phyloP scores from a whole-genome alignment of 2,329 filamentous ascomycete genomes.

The Cyphellophora attinorum region DNA sequence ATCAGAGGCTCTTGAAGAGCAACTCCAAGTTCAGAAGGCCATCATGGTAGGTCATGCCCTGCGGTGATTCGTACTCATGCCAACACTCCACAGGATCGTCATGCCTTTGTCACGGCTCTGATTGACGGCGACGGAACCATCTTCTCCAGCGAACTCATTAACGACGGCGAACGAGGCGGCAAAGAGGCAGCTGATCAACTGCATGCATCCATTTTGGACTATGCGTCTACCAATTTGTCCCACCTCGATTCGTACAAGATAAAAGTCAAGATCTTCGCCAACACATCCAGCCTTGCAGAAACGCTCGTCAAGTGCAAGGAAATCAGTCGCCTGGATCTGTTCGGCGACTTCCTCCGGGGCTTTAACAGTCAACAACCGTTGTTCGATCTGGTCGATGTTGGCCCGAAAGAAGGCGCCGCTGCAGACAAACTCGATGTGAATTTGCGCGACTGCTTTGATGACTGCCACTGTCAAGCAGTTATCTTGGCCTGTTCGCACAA shows the following conservation, averaged over 20 bases:
- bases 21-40: too few species aligned
- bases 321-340: conserved; percentile 28
- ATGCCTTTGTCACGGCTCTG: conserved; percentile 45
- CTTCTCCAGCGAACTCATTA: conserved; percentile 42
- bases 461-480: conserved; percentile 52
- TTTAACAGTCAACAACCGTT: conserved; percentile 42
- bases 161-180: conserved; percentile 42
- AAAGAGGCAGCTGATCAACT: conserved; percentile 42
- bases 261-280: conserved; percentile 44
- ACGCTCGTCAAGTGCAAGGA: conserved; percentile 37
- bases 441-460: conserved; percentile 46
- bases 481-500: conserved; percentile 51
- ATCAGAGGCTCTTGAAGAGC: too few species aligned
- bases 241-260: conserved; percentile 38
- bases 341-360: conserved; percentile 47
- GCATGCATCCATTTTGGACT: conserved; percentile 32
- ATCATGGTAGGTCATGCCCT: conserved; percentile 30
- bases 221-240: conserved; percentile 30
- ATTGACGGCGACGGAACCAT: conserved; percentile 49
- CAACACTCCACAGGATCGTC: conserved; percentile 36
- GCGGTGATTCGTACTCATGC: too few species aligned
- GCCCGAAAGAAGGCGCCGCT: conserved; percentile 33
- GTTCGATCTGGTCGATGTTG: conserved; percentile 43
- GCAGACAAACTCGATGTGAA: conserved; percentile 36
- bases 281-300: conserved; percentile 41